These are phyloP conservation scores for Avena insularis DNA, from an alignment of 176 grass and related monocot species.

Conservation along the genomic window DNA sequence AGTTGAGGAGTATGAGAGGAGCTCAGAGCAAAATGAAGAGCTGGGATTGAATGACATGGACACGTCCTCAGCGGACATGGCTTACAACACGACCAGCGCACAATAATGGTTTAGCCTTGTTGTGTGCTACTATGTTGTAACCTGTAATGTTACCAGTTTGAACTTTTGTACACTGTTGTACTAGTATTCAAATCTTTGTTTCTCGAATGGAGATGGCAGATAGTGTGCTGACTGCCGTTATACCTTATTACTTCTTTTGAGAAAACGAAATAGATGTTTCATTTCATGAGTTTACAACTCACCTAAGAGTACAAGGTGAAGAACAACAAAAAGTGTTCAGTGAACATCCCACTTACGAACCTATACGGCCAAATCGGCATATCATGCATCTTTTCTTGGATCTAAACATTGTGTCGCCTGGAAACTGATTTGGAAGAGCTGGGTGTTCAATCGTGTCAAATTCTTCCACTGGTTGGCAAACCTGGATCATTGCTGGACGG, in stretches of 20 bases:
- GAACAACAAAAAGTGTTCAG: no score
- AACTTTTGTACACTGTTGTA: conserved; percentile 6
- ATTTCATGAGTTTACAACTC: no score
- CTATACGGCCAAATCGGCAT: no score
- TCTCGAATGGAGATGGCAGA: neutral
- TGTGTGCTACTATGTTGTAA: conserved; percentile 31
- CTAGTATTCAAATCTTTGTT: neutral
- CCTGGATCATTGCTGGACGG: no score
- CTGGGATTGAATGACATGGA: conserved; percentile 98
- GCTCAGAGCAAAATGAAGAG: conserved; percentile 95
- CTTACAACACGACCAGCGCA: conserved; percentile 56
- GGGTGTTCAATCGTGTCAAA: no score
- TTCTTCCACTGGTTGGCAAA: no score
- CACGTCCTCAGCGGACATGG: conserved; percentile 76
- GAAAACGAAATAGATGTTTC: no score
- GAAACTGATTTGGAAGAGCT: no score
- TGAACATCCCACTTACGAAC: no score
- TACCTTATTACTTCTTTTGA: neutral
- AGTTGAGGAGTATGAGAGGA: conserved; percentile 90
- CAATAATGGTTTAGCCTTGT: conserved; percentile 11
- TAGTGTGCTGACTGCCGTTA: neutral
- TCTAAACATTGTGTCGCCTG: no score
- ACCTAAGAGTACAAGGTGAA: no score
- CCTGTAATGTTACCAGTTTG: neutral
- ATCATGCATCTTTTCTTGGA: no score